phyloP scores from a whole-genome alignment of 805 yeast species.

The Priceomyces carsonii region DNA sequence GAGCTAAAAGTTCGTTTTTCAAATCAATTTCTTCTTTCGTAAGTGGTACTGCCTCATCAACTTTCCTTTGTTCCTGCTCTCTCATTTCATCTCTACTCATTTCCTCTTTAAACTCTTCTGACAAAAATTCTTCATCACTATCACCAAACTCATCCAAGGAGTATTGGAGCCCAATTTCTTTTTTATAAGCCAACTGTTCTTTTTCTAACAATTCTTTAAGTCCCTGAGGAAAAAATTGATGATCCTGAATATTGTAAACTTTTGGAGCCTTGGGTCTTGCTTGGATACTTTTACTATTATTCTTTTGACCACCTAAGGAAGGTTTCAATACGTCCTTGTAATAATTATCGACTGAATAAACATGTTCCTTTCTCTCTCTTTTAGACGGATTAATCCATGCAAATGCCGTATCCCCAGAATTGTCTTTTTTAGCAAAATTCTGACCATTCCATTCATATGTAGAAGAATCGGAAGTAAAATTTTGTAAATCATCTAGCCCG shows the following conservation, averaged over 20 bases:
- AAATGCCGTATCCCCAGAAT: slow-evolving; percentile 37
- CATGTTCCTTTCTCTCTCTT: slow-evolving; percentile 76
- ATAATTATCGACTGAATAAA: slow-evolving; percentile 74
- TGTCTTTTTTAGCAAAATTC: slow-evolving; percentile 63
- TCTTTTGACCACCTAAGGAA: slow-evolving; percentile 10
- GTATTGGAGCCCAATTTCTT: slow-evolving; percentile 57
- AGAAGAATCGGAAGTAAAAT: slow-evolving; percentile 82
- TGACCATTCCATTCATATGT: slow-evolving; percentile 98
- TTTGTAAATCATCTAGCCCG: slow-evolving; percentile 92
- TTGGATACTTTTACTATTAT: slow-evolving; percentile 14
- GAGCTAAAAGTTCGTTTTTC: slow-evolving; percentile 53
- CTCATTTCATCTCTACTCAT: slow-evolving; percentile 37
- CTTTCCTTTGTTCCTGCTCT: slow-evolving; percentile 51
- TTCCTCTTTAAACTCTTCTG: slow-evolving; percentile 45
- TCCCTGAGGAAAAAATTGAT: slow-evolving; percentile 66
- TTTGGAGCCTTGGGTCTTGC: slow-evolving; percentile 60
- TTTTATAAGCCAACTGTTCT: slow-evolving; percentile 66
- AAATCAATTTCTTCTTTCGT: slow-evolving; percentile 60
- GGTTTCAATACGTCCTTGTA: slow-evolving; percentile 67
- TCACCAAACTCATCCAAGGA: slow-evolving; percentile 62
- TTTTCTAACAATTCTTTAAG: slow-evolving; percentile 55
- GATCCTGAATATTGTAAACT: slow-evolving; percentile 62
- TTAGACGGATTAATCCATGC: slow-evolving; percentile 76
- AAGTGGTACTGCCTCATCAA: slow-evolving; percentile 57
- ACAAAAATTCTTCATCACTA: slow-evolving; percentile 49